Base-by-base conservation (phyloP, 768 basidiomycete genomes). In the Rhodotorula diobovata region DNA sequence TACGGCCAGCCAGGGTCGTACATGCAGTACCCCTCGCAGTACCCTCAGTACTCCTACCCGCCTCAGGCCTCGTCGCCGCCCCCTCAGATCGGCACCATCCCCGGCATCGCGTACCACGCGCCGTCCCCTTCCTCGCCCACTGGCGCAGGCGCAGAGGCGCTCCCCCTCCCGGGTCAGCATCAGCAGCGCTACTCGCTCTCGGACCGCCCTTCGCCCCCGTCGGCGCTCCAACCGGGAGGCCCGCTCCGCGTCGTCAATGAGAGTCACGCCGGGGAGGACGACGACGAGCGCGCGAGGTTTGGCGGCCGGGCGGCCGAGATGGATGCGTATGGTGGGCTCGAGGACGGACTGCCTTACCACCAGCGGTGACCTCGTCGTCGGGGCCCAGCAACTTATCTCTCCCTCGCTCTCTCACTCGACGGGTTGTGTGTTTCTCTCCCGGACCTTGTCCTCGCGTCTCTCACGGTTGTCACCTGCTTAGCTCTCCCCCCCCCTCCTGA, bases 311-410 rank as follows among this genome's bases (percentile, higher is more conserved):
- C 30, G 32, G 61, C 48, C 23, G 48, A 53, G 50, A 28, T 5
- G 54, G 63, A 64, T 18, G 41, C 63, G 54, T 64, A 64, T n/a
- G 63, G 54, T 25, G 63, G 63, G 43, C 37, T 64, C 21, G 63
- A 64, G 8, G 48, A 50, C 48, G 48, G 48, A 28, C 25, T 50
- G 25, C 48, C 48, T 23, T 50, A 50, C 48, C 11, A 23, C 4
- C 25, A 28, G 25, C 21, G 48, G 23, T 50, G 48, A 8, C 25
- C 45, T 12, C 11, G 25, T 25, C 23, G 48, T 50, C 11, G 48
- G 21, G 25, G 23, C 23, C 23, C 5, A 12, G 10, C 11, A 20
- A 1, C n/a, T 53, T 32, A n/a, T 10, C 51, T 30, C 9, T 50
- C 48, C 43, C 43, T 43, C 43, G n/a, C n/a, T n/a, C n/a, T 43